Conservation (phyloP, 2,329 filamentous ascomycete genomes). For the Dichotomopilus funicola region DNA sequence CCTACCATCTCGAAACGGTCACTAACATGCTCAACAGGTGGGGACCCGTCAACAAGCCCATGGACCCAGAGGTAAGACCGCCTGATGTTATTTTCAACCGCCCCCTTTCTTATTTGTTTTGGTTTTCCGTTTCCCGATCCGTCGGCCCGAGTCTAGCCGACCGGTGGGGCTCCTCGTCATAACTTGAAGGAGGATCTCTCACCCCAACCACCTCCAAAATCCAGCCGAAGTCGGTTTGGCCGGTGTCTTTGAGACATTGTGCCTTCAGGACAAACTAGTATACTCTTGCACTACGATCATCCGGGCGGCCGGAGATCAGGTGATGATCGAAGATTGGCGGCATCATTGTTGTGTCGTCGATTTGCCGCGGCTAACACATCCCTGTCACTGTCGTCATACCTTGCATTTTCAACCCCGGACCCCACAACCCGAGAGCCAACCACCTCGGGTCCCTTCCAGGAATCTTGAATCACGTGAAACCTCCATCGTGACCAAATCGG, state of each 20-base stretch:
- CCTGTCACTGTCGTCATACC: constrained; percentile 22
- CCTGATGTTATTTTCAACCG: constrained; percentile 8
- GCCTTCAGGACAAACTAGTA: no score
- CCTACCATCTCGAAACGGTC: neutral
- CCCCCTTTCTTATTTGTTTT: constrained; percentile 2
- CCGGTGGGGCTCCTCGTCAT: neutral
- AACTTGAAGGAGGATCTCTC: neutral
- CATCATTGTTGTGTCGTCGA: constrained; percentile 17
- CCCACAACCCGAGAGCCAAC: constrained; percentile 16
- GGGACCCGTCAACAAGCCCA: constrained; percentile 99
- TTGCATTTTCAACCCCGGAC: constrained; percentile 17
- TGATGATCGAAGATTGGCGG: constrained; percentile 6
- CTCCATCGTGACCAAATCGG: constrained; percentile 11
- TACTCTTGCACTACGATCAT: neutral
- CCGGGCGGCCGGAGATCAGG: constrained; percentile 7
- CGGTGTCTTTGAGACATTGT: no score
- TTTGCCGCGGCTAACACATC: constrained; percentile 8
- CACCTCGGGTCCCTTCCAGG: constrained; percentile 1
- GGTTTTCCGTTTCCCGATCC: neutral
- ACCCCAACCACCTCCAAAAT: neutral
- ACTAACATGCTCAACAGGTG: constrained; percentile 44
- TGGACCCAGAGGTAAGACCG: constrained; percentile 82
- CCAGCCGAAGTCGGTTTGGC: no score
- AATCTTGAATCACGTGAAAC: constrained; percentile 17
- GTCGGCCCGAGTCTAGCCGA: constrained; percentile 7